A percentile compares a stretch with the other conserved stretches of the same genome.
Evolutionary conservation across 1,139 yeast species (phyloP).

Genomic region (Geotrichum candidum): DNA sequence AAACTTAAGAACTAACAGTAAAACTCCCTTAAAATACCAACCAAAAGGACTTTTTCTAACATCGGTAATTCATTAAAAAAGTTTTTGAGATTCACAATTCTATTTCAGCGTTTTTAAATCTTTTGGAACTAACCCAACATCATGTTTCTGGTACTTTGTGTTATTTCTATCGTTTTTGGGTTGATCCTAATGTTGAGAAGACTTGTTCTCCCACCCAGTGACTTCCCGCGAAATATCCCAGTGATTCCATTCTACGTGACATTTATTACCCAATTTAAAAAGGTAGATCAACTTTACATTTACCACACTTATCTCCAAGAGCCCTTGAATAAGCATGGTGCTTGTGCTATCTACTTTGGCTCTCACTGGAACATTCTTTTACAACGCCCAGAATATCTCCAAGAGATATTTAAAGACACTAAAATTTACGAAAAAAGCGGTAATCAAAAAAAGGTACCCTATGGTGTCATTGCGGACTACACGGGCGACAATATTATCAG

Average conservation of each 20-base stretch:
- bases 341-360: slow-evolving; percentile 56
- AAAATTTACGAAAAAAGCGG: slow-evolving; percentile 53
- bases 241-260: slow-evolving; percentile 58
- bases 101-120: background rate
- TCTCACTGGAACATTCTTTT: slow-evolving; percentile 59
- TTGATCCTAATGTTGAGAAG: background rate
- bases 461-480: slow-evolving; percentile 49
- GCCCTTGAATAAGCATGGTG: slow-evolving; percentile 47
- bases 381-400: slow-evolving; percentile 44
- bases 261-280: slow-evolving; percentile 44
- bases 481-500: slow-evolving; percentile 62
- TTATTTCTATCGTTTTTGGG: background rate
- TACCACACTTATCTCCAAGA: slow-evolving; percentile 41
- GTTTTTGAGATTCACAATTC: background rate
- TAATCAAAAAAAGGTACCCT: slow-evolving; percentile 53
- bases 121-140: too few relatives aligned
- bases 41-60: too few relatives aligned
- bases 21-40: too few relatives aligned
- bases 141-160: background rate
- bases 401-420: slow-evolving; percentile 47
- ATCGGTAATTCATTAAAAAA: background rate
- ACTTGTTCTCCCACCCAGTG: slow-evolving; percentile 35
- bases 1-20: too few relatives aligned
- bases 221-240: slow-evolving; percentile 45
- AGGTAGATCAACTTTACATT: slow-evolving; percentile 47